These are phyloP conservation scores for Trichosporon sp. DNA, from an alignment of 1,284 basidiomycete genomes.

Conservation along the genomic window DNA sequence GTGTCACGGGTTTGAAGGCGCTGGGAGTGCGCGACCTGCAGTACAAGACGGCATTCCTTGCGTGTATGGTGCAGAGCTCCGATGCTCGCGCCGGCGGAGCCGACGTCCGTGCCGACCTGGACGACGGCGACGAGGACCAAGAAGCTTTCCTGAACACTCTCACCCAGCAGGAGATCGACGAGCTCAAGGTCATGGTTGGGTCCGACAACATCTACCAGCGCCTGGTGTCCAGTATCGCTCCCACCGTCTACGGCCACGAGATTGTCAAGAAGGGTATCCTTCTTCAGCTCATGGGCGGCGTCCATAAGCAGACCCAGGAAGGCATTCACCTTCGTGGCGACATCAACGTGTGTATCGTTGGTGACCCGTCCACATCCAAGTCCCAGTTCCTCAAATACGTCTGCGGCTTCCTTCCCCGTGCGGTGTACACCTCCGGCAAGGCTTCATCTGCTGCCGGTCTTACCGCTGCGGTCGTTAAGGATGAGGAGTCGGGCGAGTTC, in stretches of 20 bases:
- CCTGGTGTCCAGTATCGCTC: slow-evolving; percentile 90
- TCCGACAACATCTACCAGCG: slow-evolving; percentile 90
- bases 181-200: slow-evolving; percentile 89
- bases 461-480: slow-evolving; percentile 95
- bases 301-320: slow-evolving; percentile 93
- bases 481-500: slow-evolving; percentile 98
- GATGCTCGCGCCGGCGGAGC: slow-evolving; percentile 73
- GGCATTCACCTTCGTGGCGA: slow-evolving; percentile 97
- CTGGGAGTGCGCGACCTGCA: slow-evolving; percentile 92
- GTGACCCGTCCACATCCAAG: slow-evolving; percentile 94
- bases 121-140: slow-evolving; percentile 66
- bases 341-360: slow-evolving; percentile 97
- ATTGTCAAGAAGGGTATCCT: slow-evolving; percentile 97
- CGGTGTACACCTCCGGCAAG: slow-evolving; percentile 98
- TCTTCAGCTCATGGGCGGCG: slow-evolving; percentile 98
- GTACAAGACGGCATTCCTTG: slow-evolving; percentile 98
- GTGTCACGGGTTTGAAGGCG: slow-evolving; percentile 90
- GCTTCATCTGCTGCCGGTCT: slow-evolving; percentile 98
- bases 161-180: slow-evolving; percentile 90
- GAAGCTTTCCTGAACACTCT: slow-evolving; percentile 80
- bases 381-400: slow-evolving; percentile 99
- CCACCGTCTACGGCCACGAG: slow-evolving; percentile 97
- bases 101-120: slow-evolving; percentile 81
- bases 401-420: slow-evolving; percentile 96
- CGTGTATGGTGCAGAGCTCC: slow-evolving; percentile 92